Evolutionary conservation across 2,329 filamentous ascomycete genomes (phyloP).

Genomic region (Verticillium nonalfalfae): DNA sequence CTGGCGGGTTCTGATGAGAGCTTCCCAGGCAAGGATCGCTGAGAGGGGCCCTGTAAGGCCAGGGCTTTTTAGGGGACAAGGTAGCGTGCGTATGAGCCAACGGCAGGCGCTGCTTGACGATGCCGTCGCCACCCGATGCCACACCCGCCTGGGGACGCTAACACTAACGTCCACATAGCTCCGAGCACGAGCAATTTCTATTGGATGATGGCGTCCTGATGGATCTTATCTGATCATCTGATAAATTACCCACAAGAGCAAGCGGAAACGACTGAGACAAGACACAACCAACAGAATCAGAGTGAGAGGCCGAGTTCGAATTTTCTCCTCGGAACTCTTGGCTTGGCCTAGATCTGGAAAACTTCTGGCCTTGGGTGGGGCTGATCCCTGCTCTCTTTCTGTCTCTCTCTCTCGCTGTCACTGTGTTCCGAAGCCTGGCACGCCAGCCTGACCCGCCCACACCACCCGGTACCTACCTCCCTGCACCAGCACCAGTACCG

Average conservation of each 20-base stretch:
- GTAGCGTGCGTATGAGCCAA: neutral
- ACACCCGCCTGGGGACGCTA: neutral
- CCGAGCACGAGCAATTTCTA: neutral
- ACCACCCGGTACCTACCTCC: no score
- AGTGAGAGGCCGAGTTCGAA: neutral
- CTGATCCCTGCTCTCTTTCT: no score
- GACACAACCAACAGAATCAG: neutral
- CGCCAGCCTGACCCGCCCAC: no score
- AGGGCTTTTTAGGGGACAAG: neutral
- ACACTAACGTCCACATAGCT: neutral
- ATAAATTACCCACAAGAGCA: neutral
- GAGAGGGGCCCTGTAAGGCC: neutral
- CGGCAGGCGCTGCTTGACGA: neutral
- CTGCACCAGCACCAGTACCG: neutral
- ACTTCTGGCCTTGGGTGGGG: neutral
- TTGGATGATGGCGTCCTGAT: neutral
- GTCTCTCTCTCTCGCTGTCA: no score
- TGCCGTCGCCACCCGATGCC: neutral
- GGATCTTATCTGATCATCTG: slow-evolving; percentile 5
- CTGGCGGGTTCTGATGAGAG: neutral
- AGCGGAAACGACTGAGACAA: neutral
- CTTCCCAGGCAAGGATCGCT: neutral
- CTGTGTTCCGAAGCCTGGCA: no score
- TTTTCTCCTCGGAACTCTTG: neutral
- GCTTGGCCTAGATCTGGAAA: neutral